Conservation (phyloP, 306 rosid species). For the Lagenaria siceraria region DNA sequence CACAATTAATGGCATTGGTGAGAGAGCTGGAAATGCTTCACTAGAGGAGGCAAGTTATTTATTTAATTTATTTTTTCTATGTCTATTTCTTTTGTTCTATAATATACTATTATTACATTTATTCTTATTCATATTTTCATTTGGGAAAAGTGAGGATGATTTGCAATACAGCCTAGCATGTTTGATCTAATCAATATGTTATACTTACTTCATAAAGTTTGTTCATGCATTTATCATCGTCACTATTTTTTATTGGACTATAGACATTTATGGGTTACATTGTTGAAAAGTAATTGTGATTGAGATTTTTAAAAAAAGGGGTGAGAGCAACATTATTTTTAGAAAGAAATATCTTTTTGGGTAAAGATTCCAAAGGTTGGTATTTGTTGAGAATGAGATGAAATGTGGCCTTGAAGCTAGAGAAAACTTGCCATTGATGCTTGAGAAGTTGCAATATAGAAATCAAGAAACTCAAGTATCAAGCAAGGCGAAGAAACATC, state of each 20-base stretch:
- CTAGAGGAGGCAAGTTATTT: conserved; percentile 64
- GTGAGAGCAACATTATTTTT: background rate
- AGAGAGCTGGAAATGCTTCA: conserved; percentile 99
- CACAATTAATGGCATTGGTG: conserved; percentile 96
- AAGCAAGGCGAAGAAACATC: no score
- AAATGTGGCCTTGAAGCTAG: no score
- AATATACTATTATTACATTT: background rate
- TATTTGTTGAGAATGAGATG: no score
- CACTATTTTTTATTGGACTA: background rate
- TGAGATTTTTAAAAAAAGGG: background rate
- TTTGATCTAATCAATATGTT: background rate
- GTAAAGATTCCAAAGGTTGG: no score
- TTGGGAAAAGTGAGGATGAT: background rate
- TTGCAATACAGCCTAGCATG: background rate
- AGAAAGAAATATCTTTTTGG: no score
- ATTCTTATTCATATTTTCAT: background rate
- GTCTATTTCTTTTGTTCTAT: background rate
- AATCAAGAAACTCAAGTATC: no score
- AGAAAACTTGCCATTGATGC: no score
- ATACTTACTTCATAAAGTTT: background rate
- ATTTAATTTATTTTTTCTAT: background rate
- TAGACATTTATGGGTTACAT: background rate
- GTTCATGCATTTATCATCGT: background rate
- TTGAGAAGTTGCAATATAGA: no score
- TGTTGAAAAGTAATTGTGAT: background rate